These are phyloP conservation scores for Trifolium fragiferum DNA, from an alignment of 306 rosid species.

Conservation along the genomic window DNA sequence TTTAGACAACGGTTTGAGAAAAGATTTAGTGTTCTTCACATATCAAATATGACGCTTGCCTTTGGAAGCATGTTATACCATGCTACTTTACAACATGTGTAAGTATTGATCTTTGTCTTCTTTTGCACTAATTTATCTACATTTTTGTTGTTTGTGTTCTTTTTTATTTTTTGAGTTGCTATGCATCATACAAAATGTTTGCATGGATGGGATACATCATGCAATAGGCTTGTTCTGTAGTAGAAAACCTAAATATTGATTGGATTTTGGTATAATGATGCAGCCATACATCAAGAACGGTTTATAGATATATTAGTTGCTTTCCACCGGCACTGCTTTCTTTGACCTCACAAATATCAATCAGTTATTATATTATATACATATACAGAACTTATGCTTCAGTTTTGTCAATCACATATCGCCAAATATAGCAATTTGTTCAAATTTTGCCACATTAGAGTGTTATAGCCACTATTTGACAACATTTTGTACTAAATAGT, in stretches of 20 bases:
- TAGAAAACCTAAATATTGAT: not conserved
- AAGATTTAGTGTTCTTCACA: constrained; percentile 88
- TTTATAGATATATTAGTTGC: constrained; percentile 3
- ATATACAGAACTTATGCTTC: not conserved
- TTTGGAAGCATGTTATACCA: constrained; percentile 92
- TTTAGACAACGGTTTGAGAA: constrained; percentile 87
- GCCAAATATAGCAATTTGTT: not conserved
- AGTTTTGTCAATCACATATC: not conserved
- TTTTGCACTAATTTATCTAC: constrained; percentile 18
- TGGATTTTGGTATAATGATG: not conserved
- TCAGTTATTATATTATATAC: not conserved
- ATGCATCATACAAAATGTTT: constrained; percentile 22
- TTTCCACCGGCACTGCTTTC: not conserved
- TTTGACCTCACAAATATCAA: constrained; percentile 4
- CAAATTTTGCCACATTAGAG: not conserved
- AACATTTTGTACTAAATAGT: not conserved
- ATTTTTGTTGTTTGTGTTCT: constrained; percentile 18
- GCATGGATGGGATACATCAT: constrained; percentile 4
- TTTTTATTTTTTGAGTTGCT: constrained; percentile 1
- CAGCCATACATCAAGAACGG: not conserved
- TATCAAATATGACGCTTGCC: constrained; percentile 87
- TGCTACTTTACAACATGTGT: constrained; percentile 84
- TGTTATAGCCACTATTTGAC: not conserved
- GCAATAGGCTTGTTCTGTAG: not conserved
- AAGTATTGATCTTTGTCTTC: constrained; percentile 49